Evolutionary conservation across 768 basidiomycete genomes (phyloP).

Genomic region (Xerocomellus dryophilus): DNA sequence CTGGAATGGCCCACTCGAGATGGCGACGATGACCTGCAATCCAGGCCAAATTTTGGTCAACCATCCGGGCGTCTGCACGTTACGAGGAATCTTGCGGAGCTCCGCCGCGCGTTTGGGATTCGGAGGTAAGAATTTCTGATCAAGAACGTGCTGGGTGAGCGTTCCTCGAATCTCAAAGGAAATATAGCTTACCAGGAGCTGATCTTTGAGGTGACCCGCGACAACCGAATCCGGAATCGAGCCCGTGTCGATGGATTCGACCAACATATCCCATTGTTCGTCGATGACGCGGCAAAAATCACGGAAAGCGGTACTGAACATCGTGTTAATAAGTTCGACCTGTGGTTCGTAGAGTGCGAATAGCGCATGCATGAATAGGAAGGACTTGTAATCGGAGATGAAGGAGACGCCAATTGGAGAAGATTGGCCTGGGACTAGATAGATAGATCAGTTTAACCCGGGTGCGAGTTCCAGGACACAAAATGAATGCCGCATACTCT

Average conservation of each 20-base stretch:
- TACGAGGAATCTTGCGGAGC: slow-evolving; percentile 10
- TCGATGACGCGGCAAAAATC: slow-evolving; percentile 22
- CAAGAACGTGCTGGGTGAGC: background rate
- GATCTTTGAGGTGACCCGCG: slow-evolving; percentile 13
- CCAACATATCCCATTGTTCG: slow-evolving; percentile 21
- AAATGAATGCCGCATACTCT: slow-evolving; percentile 1
- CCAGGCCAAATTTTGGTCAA: slow-evolving; percentile 21
- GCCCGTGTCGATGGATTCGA: slow-evolving; percentile 17
- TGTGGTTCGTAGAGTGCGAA: slow-evolving; percentile 23
- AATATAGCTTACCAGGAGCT: background rate
- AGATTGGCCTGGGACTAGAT: slow-evolving; percentile 15
- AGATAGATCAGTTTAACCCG: background rate
- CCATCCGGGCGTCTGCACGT: slow-evolving; percentile 14
- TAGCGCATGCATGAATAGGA: slow-evolving; percentile 22
- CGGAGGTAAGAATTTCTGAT: slow-evolving; percentile 18
- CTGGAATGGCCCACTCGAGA: slow-evolving; percentile 23
- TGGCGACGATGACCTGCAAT: slow-evolving; percentile 14
- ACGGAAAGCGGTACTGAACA: slow-evolving; percentile 21
- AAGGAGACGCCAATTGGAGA: slow-evolving; percentile 18
- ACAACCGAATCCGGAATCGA: slow-evolving; percentile 15
- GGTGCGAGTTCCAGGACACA: no score
- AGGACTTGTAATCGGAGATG: slow-evolving; percentile 21
- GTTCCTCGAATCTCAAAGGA: background rate
- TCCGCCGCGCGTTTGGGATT: slow-evolving; percentile 16
- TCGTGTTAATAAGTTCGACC: slow-evolving; percentile 20